Evolutionary conservation across 2,329 filamentous ascomycete species (phyloP), one percentile per base, ranked within the genome.

Genomic region (Calonectria crousiana): DNA sequence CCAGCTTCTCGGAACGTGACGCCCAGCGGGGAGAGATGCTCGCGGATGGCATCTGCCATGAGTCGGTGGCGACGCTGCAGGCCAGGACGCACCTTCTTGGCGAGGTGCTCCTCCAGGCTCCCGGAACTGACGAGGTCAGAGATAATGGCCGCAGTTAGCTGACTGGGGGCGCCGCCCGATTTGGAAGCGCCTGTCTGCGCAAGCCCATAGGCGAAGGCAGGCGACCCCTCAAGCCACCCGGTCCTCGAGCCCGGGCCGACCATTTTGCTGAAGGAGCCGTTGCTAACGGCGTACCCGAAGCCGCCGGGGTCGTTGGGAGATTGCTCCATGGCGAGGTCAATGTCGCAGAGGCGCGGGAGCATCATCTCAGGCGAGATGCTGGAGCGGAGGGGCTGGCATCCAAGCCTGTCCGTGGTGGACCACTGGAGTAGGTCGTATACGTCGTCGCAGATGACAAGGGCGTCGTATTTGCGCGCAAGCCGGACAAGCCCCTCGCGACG

Each of bases 371-470:
- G 76, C 83, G 87, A 47, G 84, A 83, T 44, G 80, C 80, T 66
- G 56, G 85, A 81, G 0, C 87, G 79, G 3, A 67, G 78, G 58
- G 62, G 72, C 26, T 10, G 70, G 58, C 26, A 34, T 14, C 23
- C 53, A 6, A 74, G 66, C 72, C 53, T 74, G 20, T 74, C 73
- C 52, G 76, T 73, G 56, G 56, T 62, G 32, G 91, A 90, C 95
- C 95, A 98, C 82, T 96, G 94, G 6, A 98, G 88, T 77, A 96
- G 93, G 83, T 98, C 96, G 82, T 99, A 99, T 13, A 98, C 95
- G 83, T 99, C 97, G 85, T 98, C 96, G 64, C 91, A 91, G 34
- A 98, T 89, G 70, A 98, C 85, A n/a, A 98, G 89, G 9, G 95
- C 95, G 83, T 98, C 93, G 82, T 93, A 92, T 73, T 92, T 88